Evolutionary conservation across 306 rosid genomes (phyloP).

Genomic region (Mimosa bimucronata): DNA sequence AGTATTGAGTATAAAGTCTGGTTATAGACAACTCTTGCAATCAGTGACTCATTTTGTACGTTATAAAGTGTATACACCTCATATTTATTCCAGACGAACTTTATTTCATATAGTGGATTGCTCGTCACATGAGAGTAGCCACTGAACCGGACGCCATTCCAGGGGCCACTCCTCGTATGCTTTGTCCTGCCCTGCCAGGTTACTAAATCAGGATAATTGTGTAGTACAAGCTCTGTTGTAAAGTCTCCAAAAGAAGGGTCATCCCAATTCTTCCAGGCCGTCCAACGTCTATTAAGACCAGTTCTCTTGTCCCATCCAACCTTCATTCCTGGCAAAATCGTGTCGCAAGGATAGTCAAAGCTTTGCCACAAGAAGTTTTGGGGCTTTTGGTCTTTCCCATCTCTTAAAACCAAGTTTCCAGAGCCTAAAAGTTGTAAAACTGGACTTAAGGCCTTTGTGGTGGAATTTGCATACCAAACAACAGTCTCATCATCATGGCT

Average conservation of each 20-base stretch:
- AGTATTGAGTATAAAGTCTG: neutral
- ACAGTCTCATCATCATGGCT: slow-evolving; percentile 8
- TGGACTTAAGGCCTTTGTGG: neutral
- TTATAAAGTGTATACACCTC: neutral
- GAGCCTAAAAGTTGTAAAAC: slow-evolving; percentile 35
- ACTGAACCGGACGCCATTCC: slow-evolving; percentile 12
- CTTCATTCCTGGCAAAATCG: slow-evolving; percentile 38
- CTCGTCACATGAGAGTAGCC: neutral
- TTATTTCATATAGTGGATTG: neutral
- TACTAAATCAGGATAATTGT: neutral
- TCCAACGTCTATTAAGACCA: neutral
- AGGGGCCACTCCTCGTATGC: neutral
- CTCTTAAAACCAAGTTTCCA: slow-evolving; percentile 48
- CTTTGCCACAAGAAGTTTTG: slow-evolving; percentile 45
- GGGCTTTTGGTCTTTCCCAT: slow-evolving; percentile 18
- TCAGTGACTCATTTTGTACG: neutral
- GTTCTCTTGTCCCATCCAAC: slow-evolving; percentile 33
- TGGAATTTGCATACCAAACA: slow-evolving; percentile 44
- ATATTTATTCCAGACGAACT: neutral
- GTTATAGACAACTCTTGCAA: neutral
- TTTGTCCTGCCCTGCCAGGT: neutral
- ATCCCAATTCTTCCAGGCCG: slow-evolving; percentile 33
- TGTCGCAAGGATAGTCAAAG: slow-evolving; percentile 39
- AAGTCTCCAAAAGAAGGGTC: slow-evolving; percentile 41
- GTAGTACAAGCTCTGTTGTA: neutral